Percentiles rank a stretch among this genome's conserved stretches.
These are phyloP conservation scores for Stagonosporopsis chrysanthemi DNA, from an alignment of 2,329 filamentous ascomycete genomes.

Conservation along the genomic window DNA sequence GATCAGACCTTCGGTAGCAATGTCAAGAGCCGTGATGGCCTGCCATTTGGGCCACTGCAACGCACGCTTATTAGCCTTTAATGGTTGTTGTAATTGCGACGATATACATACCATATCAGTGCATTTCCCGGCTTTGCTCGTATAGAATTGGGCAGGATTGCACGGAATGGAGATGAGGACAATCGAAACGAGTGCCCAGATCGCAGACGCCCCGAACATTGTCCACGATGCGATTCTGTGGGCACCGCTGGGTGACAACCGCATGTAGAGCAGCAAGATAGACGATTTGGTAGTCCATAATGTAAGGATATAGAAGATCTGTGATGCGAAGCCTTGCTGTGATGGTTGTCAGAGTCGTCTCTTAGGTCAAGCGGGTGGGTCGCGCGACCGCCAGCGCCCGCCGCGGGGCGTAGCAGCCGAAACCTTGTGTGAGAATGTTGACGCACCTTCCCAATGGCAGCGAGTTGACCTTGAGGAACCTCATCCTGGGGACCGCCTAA, in stretches of 20 bases:
- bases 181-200: constrained; percentile 36
- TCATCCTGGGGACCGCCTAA: constrained; percentile 30
- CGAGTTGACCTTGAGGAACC: constrained; percentile 25
- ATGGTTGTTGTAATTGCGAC: no score
- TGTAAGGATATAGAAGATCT: constrained; percentile 41
- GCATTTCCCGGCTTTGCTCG: constrained; percentile 23
- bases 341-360: constrained; percentile 21
- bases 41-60: constrained; percentile 42
- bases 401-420: constrained; percentile 17
- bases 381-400: constrained; percentile 3
- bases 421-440: constrained; percentile 11
- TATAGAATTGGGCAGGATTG: constrained; percentile 32
- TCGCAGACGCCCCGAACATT: constrained; percentile 26
- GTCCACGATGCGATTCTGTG: constrained; percentile 33
- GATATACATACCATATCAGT: constrained; percentile 30
- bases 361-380: constrained; percentile 4
- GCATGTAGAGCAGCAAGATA: constrained; percentile 39
- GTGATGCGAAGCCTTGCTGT: constrained; percentile 41
- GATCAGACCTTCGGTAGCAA: constrained; percentile 37
- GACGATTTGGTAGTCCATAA: constrained; percentile 40
- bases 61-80: constrained; percentile 4
- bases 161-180: constrained; percentile 38
- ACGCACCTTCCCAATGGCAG: constrained; percentile 38
- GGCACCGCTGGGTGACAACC: constrained; percentile 32
- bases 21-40: constrained; percentile 38